A percentile compares a stretch with the other conserved stretches of the same genome.
Evolutionary conservation across 805 yeast genomes (phyloP).

Genomic region (Cyberlindnera mycetangii): DNA sequence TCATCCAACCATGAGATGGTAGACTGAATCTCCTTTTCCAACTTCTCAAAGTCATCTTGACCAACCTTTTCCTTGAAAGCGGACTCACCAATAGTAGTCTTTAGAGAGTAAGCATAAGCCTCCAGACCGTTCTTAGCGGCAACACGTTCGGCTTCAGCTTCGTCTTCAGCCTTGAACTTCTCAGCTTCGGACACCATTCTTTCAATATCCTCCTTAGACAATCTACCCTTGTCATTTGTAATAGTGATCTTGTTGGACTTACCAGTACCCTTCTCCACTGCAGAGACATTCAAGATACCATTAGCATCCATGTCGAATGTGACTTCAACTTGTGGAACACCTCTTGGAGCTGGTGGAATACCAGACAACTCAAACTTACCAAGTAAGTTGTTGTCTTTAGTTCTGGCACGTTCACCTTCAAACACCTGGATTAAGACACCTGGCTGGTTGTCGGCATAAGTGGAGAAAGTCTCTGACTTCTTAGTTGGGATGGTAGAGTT

Average conservation of each 20-base stretch:
- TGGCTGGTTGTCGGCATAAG: constrained; percentile 98
- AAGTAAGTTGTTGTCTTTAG: constrained; percentile 83
- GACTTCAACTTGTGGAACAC: constrained; percentile 76
- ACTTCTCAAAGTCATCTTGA: constrained; percentile 67
- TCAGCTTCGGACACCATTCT: constrained; percentile 98
- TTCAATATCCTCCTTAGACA: constrained; percentile 96
- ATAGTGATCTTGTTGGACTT: constrained; percentile 95
- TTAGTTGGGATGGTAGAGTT: constrained; percentile 98
- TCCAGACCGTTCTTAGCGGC: constrained; percentile 94
- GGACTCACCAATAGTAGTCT: constrained; percentile 74
- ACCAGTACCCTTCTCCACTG: constrained; percentile 98
- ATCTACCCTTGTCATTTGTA: constrained; percentile 98
- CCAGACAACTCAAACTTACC: constrained; percentile 73
- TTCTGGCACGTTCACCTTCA: constrained; percentile 92
- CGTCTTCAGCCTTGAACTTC: constrained; percentile 96
- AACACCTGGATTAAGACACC: constrained; percentile 98
- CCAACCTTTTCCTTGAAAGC: constrained; percentile 75
- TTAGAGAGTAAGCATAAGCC: constrained; percentile 92
- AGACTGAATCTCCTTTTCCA: constrained; percentile 81
- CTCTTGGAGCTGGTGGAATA: constrained; percentile 76
- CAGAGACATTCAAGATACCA: constrained; percentile 95
- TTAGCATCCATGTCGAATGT: constrained; percentile 47
- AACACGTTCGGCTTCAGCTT: constrained; percentile 89
- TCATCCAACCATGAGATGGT: constrained; percentile 89
- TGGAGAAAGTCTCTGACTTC: constrained; percentile 97